A percentile compares a stretch with the other conserved stretches of the same genome.
phyloP scores from a whole-genome alignment of 495 filamentous ascomycete genomes.

The Bacidia gigantensis region DNA sequence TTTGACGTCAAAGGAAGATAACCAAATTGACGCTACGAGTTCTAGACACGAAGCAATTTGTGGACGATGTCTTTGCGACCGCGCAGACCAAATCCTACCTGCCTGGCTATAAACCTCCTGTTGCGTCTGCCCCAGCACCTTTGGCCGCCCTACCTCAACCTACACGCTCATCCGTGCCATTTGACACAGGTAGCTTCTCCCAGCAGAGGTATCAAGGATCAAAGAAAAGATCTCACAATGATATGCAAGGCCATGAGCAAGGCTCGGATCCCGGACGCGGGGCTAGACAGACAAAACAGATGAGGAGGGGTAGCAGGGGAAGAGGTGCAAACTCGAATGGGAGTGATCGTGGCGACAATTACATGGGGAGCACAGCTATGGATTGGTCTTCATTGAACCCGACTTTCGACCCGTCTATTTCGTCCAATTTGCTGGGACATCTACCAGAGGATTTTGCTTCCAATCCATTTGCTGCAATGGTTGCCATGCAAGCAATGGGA shows the following conservation, averaged over 20 bases:
- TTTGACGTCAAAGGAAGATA: neutral
- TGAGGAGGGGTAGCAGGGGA: constrained; percentile 48
- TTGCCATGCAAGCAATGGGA: constrained; percentile 57
- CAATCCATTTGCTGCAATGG: constrained; percentile 54
- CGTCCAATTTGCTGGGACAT: constrained; percentile 15
- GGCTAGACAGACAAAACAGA: constrained; percentile 55
- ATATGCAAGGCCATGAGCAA: constrained; percentile 40
- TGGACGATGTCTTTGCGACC: constrained; percentile 72
- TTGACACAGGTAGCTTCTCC: constrained; percentile 18
- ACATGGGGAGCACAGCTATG: neutral
- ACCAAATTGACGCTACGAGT: neutral
- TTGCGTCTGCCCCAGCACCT: constrained; percentile 18
- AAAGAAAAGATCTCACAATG: constrained; percentile 47
- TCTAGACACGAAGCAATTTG: constrained; percentile 60
- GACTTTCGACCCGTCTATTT: neutral
- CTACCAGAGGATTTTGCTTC: constrained; percentile 11
- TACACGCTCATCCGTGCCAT: constrained; percentile 28
- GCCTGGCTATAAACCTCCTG: constrained; percentile 36
- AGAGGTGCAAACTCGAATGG: constrained; percentile 33
- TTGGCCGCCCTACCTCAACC: constrained; percentile 19
- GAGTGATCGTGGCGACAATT: constrained; percentile 20
- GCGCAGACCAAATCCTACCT: constrained; percentile 51
- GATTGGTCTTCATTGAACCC: constrained; percentile 1
- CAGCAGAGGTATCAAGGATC: constrained; percentile 15
- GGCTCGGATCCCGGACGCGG: constrained; percentile 30